Percentiles rank a stretch among this genome's conserved stretches.
Evolutionary conservation across 257 asterid species (phyloP).

Genomic region (Capsicum pubescens): DNA sequence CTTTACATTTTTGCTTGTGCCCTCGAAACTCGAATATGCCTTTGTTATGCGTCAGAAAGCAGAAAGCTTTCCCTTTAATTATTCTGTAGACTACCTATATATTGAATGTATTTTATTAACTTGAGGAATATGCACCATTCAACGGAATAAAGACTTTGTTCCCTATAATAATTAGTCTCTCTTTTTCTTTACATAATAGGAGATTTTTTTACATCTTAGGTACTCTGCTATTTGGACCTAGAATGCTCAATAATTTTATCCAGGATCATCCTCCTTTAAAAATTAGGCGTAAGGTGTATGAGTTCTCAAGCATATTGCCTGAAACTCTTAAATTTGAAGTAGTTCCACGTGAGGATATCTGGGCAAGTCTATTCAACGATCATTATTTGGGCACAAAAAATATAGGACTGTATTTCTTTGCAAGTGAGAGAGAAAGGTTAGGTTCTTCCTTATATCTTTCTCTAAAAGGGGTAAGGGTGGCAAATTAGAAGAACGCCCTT

Average conservation of each 20-base stretch:
- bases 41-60: background rate
- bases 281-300: conserved; percentile 48
- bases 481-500: background rate
- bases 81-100: background rate
- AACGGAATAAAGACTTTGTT: background rate
- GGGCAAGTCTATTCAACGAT: conserved; percentile 46
- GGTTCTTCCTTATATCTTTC: conserved; percentile 2
- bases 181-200: conserved; percentile 41
- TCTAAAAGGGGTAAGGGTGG: background rate
- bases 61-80: background rate
- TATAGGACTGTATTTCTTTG: conserved; percentile 66
- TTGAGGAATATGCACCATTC: background rate
- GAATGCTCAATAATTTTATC: conserved; percentile 39
- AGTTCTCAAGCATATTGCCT: conserved; percentile 62
- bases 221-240: conserved; percentile 7
- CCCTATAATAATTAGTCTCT: conserved; percentile 26
- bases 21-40: background rate
- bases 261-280: conserved; percentile 59
- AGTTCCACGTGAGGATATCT: conserved; percentile 43
- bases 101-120: background rate
- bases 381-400: conserved; percentile 44
- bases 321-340: conserved; percentile 54
- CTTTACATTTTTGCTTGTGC: background rate
- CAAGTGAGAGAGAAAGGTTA: conserved; percentile 54
- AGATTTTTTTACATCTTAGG: conserved; percentile 57